Evolutionary conservation across 441 rosid species (phyloP).

Genomic region (Arabidopsis lyrata): DNA sequence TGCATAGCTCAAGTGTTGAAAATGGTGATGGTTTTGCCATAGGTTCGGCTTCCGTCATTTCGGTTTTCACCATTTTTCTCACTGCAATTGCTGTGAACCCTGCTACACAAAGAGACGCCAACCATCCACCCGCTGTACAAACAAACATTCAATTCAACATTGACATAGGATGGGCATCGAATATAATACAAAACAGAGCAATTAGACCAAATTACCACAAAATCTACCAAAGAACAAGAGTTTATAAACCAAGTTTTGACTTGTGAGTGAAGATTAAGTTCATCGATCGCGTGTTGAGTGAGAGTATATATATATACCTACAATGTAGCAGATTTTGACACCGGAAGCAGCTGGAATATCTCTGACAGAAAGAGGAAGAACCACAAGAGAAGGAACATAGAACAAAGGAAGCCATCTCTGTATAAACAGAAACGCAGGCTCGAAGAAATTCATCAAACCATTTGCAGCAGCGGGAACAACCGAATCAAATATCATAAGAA

Average conservation of each 20-base stretch:
- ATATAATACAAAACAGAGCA: slow-evolving; percentile 10
- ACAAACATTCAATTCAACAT: slow-evolving; percentile 30
- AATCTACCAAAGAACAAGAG: slow-evolving; percentile 18
- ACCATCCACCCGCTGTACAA: slow-evolving; percentile 88
- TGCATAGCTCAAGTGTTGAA: slow-evolving; percentile 67
- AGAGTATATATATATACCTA: slow-evolving; percentile 53
- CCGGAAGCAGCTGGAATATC: slow-evolving; percentile 97
- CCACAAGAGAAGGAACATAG: slow-evolving; percentile 93
- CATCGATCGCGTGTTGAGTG: neutral
- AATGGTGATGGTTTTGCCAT: slow-evolving; percentile 91
- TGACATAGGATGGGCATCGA: neutral
- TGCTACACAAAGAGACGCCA: slow-evolving; percentile 93
- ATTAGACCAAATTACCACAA: neutral
- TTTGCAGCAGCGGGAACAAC: slow-evolving; percentile 75
- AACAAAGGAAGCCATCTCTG: slow-evolving; percentile 99
- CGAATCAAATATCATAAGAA: slow-evolving; percentile 68
- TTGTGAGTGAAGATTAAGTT: neutral
- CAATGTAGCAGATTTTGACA: slow-evolving; percentile 82
- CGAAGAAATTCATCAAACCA: slow-evolving; percentile 75
- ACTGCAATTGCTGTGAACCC: slow-evolving; percentile 87
- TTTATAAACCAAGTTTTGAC: neutral
- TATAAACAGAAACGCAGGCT: slow-evolving; percentile 85
- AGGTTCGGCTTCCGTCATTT: slow-evolving; percentile 92
- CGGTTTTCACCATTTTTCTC: slow-evolving; percentile 84
- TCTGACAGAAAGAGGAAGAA: slow-evolving; percentile 87